These are phyloP conservation scores for Fomitopsis betulina DNA, from an alignment of 1,284 basidiomycete species.

Conservation along the genomic window DNA sequence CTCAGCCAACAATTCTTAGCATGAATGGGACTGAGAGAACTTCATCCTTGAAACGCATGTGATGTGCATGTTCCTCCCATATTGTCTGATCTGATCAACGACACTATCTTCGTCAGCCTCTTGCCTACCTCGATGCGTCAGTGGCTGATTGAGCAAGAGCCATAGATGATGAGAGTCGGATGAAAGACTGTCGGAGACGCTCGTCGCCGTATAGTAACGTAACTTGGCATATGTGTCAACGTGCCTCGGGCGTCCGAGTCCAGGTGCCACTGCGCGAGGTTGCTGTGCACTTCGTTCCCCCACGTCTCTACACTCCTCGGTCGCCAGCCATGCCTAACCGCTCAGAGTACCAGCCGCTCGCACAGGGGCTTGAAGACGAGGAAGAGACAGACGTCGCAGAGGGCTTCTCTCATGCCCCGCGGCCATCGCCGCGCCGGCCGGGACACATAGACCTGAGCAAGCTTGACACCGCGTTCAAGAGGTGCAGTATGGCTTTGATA, in stretches of 20 bases:
- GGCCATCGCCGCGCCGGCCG: constrained; percentile 41
- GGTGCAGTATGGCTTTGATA: constrained; percentile 33
- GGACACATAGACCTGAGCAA: constrained; percentile 73
- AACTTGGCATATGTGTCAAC: neutral
- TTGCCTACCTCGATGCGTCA: neutral
- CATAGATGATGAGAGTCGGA: no score
- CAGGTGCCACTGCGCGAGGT: neutral
- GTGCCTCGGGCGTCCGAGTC: neutral
- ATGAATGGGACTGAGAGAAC: neutral
- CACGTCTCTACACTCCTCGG: constrained; percentile 13
- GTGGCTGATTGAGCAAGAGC: neutral
- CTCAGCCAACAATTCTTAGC: neutral
- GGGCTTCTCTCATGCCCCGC: constrained; percentile 27
- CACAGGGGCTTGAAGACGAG: constrained; percentile 56
- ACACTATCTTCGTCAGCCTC: neutral
- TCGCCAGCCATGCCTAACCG: constrained; percentile 38
- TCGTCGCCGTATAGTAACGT: neutral
- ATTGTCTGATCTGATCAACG: neutral
- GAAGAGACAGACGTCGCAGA: constrained; percentile 40
- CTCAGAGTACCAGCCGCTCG: constrained; percentile 64
- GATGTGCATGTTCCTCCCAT: neutral
- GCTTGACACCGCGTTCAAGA: constrained; percentile 77
- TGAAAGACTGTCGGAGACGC: neutral
- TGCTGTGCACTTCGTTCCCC: neutral
- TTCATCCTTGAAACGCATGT: neutral